Percentiles rank a stretch among this genome's conserved stretches.
phyloP scores from a whole-genome alignment of 1,284 basidiomycete species.

The Puccinia hordei region DNA sequence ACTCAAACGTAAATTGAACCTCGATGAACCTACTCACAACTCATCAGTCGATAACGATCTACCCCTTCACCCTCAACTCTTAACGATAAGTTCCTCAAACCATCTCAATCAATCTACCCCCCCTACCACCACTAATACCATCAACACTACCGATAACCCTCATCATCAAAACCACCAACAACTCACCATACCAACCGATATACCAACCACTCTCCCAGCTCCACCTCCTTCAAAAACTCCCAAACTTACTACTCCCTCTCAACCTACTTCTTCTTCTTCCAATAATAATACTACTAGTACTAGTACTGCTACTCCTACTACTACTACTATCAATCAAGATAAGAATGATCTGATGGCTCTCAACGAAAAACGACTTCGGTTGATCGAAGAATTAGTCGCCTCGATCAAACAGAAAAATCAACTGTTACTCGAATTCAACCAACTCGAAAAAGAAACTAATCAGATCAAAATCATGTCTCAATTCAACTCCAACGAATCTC shows the following conservation, averaged over 20 bases:
- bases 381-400: neutral
- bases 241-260: neutral
- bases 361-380: neutral
- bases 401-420: neutral
- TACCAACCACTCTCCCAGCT: neutral
- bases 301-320: too few species aligned
- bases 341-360: neutral
- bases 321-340: too few species aligned
- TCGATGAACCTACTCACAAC: neutral
- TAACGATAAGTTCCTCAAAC: neutral
- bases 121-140: neutral
- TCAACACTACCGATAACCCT: neutral
- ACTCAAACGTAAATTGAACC: conserved; percentile 4
- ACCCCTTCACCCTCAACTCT: neutral
- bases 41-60: neutral
- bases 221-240: neutral
- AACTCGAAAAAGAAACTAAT: conserved; percentile 1
- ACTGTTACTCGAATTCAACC: neutral
- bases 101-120: too few species aligned
- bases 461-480: conserved; percentile 29
- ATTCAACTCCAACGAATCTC: neutral
- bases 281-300: neutral
- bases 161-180: neutral
- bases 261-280: neutral
- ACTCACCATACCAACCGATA: neutral